Evolutionary conservation across 2,329 filamentous ascomycete species (phyloP).

Genomic region (Setomelanomma holmii): DNA sequence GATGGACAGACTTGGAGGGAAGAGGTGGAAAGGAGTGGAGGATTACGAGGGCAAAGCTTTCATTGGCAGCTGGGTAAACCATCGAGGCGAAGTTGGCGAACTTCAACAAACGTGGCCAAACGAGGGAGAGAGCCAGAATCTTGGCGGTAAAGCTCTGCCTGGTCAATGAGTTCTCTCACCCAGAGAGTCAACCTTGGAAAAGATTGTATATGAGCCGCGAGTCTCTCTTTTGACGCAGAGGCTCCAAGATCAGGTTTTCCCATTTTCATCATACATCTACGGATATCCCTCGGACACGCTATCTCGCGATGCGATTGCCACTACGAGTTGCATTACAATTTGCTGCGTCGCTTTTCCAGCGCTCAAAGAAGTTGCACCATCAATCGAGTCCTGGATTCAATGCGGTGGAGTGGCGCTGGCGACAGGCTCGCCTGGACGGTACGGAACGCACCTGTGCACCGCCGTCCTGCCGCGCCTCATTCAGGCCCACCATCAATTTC

Average conservation of each 20-base stretch:
- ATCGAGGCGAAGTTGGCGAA: conserved; percentile 1
- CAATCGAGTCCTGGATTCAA: too few species aligned
- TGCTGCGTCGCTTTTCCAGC: too few species aligned
- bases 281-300: too few species aligned
- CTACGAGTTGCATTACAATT: too few species aligned
- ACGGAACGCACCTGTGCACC: too few species aligned
- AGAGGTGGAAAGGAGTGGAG: neutral
- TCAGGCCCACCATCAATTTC: too few species aligned
- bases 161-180: conserved; percentile 1
- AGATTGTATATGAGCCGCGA: conserved; percentile 1
- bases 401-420: too few species aligned
- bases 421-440: too few species aligned
- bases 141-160: conserved; percentile 3
- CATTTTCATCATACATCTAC: too few species aligned
- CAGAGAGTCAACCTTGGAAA: conserved; percentile 3
- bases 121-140: conserved; percentile 2
- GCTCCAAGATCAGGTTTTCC: neutral
- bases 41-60: neutral
- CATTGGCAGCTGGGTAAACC: conserved; percentile 1
- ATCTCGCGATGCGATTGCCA: too few species aligned
- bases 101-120: conserved; percentile 3
- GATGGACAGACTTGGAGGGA: neutral
- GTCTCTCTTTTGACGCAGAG: conserved; percentile 1
- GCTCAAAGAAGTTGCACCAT: too few species aligned
- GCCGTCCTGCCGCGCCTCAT: too few species aligned